Conservation (phyloP, 768 basidiomycete genomes). For the Termitomyces sp. region DNA sequence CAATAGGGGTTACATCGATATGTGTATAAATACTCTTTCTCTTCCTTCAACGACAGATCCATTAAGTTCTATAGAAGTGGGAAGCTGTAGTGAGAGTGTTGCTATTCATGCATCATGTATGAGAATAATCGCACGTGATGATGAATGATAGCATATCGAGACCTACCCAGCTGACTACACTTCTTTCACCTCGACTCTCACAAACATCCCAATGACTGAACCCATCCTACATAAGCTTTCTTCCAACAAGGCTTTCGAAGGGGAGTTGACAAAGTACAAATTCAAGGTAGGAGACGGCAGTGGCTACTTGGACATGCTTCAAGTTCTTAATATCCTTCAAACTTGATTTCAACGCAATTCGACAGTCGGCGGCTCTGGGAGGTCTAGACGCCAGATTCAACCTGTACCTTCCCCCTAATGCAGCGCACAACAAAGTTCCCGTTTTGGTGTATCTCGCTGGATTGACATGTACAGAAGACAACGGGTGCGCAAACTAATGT, state of each 20-base stretch:
- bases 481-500: conserved; percentile 51
- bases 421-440: conserved; percentile 45
- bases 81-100: not conserved
- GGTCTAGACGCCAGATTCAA: conserved; percentile 78
- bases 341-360: not conserved
- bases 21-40: not conserved
- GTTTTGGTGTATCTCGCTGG: conserved; percentile 88
- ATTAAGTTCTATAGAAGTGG: not conserved
- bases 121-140: conserved; percentile 12
- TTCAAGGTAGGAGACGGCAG: conserved; percentile 50
- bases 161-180: not conserved
- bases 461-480: conserved; percentile 89
- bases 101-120: not conserved
- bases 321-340: not conserved
- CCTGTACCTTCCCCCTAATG: conserved; percentile 75
- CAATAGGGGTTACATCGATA: conserved; percentile 3
- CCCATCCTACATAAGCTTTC: conserved; percentile 59
- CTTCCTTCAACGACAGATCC: not conserved
- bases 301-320: not conserved
- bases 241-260: conserved; percentile 76
- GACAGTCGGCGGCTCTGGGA: conserved; percentile 67
- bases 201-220: conserved; percentile 10
- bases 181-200: not conserved
- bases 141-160: not conserved
- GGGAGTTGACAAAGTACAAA: conserved; percentile 82